phyloP scores from a whole-genome alignment of 768 basidiomycete genomes.

The Podaxis pistillaris region DNA sequence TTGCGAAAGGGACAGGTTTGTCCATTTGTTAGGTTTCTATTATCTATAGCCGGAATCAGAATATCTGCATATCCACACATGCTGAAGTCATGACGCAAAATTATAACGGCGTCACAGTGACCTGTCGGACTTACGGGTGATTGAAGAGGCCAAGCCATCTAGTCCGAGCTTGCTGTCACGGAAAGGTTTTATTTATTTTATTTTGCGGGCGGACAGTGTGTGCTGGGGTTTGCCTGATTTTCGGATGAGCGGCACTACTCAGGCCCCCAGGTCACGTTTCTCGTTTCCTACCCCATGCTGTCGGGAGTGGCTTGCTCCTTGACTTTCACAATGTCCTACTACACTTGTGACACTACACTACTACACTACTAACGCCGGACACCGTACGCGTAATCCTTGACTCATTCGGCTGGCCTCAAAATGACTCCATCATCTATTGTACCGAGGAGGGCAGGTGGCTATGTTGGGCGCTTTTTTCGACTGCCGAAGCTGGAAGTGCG shows the following conservation, averaged over 20 bases:
- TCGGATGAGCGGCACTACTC: constrained; percentile 10
- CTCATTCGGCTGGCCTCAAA: neutral
- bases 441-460: neutral
- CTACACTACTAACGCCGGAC: neutral
- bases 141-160: neutral
- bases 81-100: neutral
- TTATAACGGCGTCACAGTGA: neutral
- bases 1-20: neutral
- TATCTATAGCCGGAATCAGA: neutral
- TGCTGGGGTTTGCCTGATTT: constrained; percentile 10
- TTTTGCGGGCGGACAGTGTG: neutral
- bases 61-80: neutral
- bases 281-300: constrained; percentile 14
- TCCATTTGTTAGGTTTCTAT: neutral
- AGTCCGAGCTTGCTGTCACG: constrained; percentile 8
- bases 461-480: neutral
- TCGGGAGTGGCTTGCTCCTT: constrained; percentile 1
- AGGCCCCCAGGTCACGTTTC: constrained; percentile 14
- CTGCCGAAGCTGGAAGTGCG: neutral
- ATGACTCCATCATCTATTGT: constrained; percentile 4
- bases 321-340: constrained; percentile 5
- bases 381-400: neutral
- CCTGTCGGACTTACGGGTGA: constrained; percentile 4
- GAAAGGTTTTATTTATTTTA: constrained; percentile 12
- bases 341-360: neutral